Evolutionary conservation across 352 stramenopile species (phyloP).

Genomic region (Globisporangium viniferum): DNA sequence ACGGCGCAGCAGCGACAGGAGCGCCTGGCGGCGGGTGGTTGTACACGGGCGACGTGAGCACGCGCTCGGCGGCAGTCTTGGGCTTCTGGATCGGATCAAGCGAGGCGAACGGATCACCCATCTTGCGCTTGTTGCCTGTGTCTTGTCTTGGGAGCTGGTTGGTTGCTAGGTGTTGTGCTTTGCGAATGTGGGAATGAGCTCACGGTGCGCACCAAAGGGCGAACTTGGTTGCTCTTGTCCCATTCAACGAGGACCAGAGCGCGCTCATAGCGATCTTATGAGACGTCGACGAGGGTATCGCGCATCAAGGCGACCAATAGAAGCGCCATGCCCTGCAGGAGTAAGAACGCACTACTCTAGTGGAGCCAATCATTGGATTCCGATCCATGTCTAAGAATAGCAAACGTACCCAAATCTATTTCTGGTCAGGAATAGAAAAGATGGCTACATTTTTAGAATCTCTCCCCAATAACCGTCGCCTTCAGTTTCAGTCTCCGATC

Average conservation of each 20-base stretch:
- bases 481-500: background rate
- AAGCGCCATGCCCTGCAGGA: background rate
- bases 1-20: constrained; percentile 29
- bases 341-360: background rate
- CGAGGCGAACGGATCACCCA: constrained; percentile 75
- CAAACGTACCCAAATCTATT: background rate
- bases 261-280: background rate
- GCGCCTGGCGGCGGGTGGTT: constrained; percentile 21
- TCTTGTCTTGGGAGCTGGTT: background rate
- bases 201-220: background rate
- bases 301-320: background rate
- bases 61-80: constrained; percentile 48
- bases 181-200: constrained; percentile 5
- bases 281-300: background rate
- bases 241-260: background rate
- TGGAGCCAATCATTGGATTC: background rate
- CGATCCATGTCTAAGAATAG: background rate
- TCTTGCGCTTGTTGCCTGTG: constrained; percentile 11
- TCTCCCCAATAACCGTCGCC: background rate
- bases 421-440: background rate
- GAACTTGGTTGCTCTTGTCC: background rate
- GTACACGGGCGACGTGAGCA: constrained; percentile 18
- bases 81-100: constrained; percentile 73
- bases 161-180: background rate
- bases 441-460: background rate